These are phyloP conservation scores for Solanum chmielewskii DNA, from an alignment of 257 asterid species.

Conservation along the genomic window DNA sequence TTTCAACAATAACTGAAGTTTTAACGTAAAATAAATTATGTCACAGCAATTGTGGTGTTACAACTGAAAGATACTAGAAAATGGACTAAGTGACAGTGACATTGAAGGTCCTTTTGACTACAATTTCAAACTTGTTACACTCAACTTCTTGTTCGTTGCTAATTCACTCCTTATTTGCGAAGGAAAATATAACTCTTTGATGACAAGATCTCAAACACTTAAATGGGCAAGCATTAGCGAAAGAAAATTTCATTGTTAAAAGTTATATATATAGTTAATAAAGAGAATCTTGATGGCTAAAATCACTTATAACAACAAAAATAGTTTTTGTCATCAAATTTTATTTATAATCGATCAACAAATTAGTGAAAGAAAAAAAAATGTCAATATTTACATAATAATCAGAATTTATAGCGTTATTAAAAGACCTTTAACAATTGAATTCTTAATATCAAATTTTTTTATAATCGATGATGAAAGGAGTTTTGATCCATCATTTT, in stretches of 20 bases:
- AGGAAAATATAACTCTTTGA: neutral
- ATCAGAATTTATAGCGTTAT: no score
- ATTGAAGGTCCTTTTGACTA: neutral
- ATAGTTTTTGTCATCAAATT: neutral
- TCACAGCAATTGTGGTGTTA: neutral
- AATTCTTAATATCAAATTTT: no score
- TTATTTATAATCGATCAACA: no score
- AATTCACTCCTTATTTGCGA: neutral
- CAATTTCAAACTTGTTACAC: neutral
- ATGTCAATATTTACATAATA: no score
- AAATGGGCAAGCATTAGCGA: neutral
- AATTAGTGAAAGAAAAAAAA: no score
- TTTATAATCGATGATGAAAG: no score
- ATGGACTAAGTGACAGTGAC: neutral
- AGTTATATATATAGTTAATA: no score
- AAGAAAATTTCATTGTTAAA: no score
- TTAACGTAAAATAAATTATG: neutral
- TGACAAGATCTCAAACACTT: neutral
- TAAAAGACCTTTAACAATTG: fast-evolving
- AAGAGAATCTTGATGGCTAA: neutral
- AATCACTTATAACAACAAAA: no score
- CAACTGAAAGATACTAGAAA: neutral
- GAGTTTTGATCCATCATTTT: no score
- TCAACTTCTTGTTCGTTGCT: neutral
- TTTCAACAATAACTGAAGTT: neutral